A percentile compares a stretch with the other conserved stretches of the same genome.
phyloP scores from a whole-genome alignment of 768 basidiomycete genomes.

The Suillus paluster region DNA sequence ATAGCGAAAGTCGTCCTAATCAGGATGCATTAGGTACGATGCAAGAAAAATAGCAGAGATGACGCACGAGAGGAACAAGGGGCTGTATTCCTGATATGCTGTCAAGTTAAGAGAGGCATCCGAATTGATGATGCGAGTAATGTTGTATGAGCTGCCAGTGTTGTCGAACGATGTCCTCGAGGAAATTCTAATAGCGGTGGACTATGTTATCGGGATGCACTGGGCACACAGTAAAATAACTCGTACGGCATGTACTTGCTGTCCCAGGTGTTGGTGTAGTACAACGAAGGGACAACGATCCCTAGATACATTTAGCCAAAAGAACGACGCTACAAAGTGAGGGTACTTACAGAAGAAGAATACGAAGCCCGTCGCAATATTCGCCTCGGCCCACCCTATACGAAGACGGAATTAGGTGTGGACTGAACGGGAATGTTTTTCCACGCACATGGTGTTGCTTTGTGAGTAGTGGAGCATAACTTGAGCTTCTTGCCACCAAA shows the following conservation, averaged over 20 bases:
- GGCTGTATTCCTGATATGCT: conserved; percentile 60
- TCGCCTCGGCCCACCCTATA: conserved; percentile 79
- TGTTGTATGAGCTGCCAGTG: conserved; percentile 59
- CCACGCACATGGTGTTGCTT: conserved; percentile 6
- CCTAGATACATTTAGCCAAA: conserved; percentile 49
- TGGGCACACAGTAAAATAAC: neutral
- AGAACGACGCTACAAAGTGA: conserved; percentile 50
- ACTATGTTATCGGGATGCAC: neutral
- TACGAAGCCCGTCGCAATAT: conserved; percentile 63
- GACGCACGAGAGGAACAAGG: conserved; percentile 58
- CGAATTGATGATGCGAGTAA: conserved; percentile 55
- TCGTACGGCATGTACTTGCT: conserved; percentile 59
- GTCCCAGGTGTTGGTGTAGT: conserved; percentile 72
- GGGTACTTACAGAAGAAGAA: conserved; percentile 63
- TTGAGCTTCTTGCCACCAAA: neutral
- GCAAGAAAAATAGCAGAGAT: conserved; percentile 25
- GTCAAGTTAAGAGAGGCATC: conserved; percentile 59
- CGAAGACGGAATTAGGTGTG: neutral
- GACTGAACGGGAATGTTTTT: too few species aligned
- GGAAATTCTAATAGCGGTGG: conserved; percentile 48
- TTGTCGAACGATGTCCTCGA: conserved; percentile 71
- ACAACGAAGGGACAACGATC: conserved; percentile 65
- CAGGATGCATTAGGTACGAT: conserved; percentile 19
- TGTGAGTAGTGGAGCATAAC: neutral
- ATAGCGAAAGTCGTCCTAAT: conserved; percentile 67